Conservation (phyloP, 176 grass and related monocot genomes). For the Oryza meyeriana region DNA sequence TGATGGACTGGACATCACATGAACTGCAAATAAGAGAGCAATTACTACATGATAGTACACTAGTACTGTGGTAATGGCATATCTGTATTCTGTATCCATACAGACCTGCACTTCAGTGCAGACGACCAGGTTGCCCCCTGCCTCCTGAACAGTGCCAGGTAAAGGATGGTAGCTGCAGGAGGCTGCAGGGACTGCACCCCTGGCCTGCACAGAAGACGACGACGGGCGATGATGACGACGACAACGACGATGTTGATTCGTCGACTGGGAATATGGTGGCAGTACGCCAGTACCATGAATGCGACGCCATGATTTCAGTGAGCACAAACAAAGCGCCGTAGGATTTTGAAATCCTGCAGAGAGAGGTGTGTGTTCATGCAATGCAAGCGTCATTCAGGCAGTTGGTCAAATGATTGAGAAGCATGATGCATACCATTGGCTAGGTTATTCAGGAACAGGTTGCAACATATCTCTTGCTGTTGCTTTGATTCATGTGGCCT, state of each 20-base stretch:
- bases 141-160: conserved; percentile 24
- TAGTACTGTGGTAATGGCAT: not conserved
- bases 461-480: not conserved
- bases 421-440: not conserved
- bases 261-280: not conserved
- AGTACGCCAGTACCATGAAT: not conserved
- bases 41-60: not conserved
- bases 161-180: conserved; percentile 27
- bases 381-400: conserved; percentile 2
- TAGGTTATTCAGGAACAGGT: conserved; percentile 1
- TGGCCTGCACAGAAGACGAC: not conserved
- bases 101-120: not conserved
- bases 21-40: not conserved
- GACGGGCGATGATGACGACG: not conserved
- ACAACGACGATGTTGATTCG: conserved; percentile 9
- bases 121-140: conserved; percentile 17
- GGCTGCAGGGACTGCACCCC: not conserved
- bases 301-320: conserved; percentile 12
- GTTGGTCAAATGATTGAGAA: conserved; percentile 38
- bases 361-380: not conserved
- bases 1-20: not conserved
- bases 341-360: conserved; percentile 8
- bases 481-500: conserved; percentile 34
- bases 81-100: conserved; percentile 12
- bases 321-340: not conserved